Evolutionary conservation across 106 monocot species (phyloP).

Genomic region (Allium fistulosum): DNA sequence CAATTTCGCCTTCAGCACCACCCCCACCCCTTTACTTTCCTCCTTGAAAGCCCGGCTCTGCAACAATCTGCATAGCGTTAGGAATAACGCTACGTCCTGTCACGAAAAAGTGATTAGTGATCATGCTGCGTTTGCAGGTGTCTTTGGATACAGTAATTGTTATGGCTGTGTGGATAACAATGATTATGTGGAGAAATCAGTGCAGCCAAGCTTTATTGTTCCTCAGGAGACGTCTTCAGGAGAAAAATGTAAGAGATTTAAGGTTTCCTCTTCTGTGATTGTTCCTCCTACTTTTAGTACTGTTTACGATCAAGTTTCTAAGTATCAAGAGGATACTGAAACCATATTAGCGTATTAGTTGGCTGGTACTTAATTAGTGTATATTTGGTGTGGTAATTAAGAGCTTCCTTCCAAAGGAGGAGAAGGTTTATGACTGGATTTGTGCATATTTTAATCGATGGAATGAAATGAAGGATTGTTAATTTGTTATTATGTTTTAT

Average conservation of each 20-base stretch:
- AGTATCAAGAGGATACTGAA: not conserved
- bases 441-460: too few relatives aligned
- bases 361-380: not conserved
- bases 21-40: too few relatives aligned
- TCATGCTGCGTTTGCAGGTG: constrained; percentile 23
- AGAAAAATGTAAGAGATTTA: constrained; percentile 14
- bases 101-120: constrained; percentile 19
- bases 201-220: constrained; percentile 30
- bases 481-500: too few relatives aligned
- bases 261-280: constrained; percentile 37
- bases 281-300: constrained; percentile 26
- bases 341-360: not conserved
- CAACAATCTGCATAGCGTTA: constrained; percentile 9
- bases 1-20: constrained; percentile 12
- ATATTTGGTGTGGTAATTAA: not conserved
- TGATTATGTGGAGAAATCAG: not conserved
- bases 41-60: constrained; percentile 17
- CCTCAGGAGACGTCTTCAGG: not conserved
- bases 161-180: too few relatives aligned
- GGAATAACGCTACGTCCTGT: constrained; percentile 3
- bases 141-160: constrained; percentile 13
- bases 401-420: constrained; percentile 13
- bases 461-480: too few relatives aligned
- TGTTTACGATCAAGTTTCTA: not conserved
- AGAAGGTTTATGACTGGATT: not conserved